Base-by-base conservation (phyloP, 768 basidiomycete genomes). In the Trametes sanguinea region DNA sequence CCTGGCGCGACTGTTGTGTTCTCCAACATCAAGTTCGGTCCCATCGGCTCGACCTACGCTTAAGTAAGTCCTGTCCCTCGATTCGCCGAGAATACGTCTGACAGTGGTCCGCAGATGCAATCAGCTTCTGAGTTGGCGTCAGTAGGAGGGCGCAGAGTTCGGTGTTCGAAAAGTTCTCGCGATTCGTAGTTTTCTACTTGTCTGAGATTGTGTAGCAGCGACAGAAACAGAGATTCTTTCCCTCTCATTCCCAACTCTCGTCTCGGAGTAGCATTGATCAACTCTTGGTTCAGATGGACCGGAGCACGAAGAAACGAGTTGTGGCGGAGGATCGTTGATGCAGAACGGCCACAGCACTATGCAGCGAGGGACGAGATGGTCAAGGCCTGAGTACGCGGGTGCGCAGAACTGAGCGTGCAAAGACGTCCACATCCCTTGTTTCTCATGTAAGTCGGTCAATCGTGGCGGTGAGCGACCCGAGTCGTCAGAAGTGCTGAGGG, bases 21-120 rank as follows among this genome's bases (percentile, higher is more conserved):
- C 78, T 83, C 82, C 35, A 83, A 83, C 78, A 84, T 83, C 76
- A 77, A 74, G 70, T 80, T 78, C 68, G 83, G 81, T 58, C 73
- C 76, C 69, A 78, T 83, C 67, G 79, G 78, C 62, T 77, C 80
- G 32, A 83, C 82, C 57, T 82, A 67, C 66, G 68, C 64, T 29
- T 62, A 47, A 62, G 61, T 62, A 22, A 57, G 61, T 57, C 2
- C 29, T 9, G 0, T 40, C 4, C 17, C 6, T 11, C 35, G 27
- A n/a, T 7, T 9, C 51, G 4, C n/a, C 14, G 2, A n/a, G 27
- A 32, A 7, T 11, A 6, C 6, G 7, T 33, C 42, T 16, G 10
- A 45, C 32, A 11, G 5, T n/a, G 7, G 30, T 39, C 14, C 43
- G 9, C 6, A 33, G 17, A 16, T 33, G 5, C 13, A 16, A 33